Conservation (phyloP, 83 land plant genomes). For the Picea mariana region DNA sequence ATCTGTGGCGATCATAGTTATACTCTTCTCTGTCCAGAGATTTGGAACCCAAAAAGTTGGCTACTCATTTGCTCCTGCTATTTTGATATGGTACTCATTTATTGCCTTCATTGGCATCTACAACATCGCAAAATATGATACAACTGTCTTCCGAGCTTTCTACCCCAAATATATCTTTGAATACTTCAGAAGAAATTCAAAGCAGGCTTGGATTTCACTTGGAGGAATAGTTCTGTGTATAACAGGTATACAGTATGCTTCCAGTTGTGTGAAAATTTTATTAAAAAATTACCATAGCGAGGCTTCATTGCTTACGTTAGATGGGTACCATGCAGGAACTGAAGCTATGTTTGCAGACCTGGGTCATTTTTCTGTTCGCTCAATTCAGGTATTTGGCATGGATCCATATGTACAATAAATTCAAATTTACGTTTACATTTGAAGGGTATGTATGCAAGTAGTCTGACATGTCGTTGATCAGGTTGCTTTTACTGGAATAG, state of each 20-base stretch:
- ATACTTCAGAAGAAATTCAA: slow-evolving; percentile 53
- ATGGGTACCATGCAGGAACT: no score
- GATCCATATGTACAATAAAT: no score
- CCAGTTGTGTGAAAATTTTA: no score
- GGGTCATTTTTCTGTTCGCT: no score
- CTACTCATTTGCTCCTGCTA: slow-evolving; percentile 55
- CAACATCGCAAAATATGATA: slow-evolving; percentile 55
- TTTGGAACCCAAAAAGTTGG: slow-evolving; percentile 82
- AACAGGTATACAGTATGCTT: slow-evolving; percentile 46
- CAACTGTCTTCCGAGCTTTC: slow-evolving; percentile 52
- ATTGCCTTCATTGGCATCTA: slow-evolving; percentile 52
- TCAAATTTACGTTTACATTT: no score
- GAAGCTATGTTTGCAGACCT: no score
- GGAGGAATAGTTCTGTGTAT: slow-evolving; percentile 32
- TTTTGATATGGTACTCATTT: slow-evolving; percentile 52
- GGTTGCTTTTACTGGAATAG: no score
- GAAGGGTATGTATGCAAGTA: no score
- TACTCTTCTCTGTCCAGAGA: slow-evolving; percentile 55
- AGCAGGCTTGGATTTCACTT: slow-evolving; percentile 55
- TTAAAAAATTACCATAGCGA: no score
- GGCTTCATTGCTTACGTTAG: no score
- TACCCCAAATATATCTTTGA: slow-evolving; percentile 48
- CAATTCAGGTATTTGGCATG: no score
- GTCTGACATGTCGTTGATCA: no score
- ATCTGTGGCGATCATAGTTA: slow-evolving; percentile 33